A percentile compares a stretch with the other conserved stretches of the same genome.
These are phyloP conservation scores for Colletotrichum spaethianum DNA, from an alignment of 2,329 filamentous ascomycete species.

Conservation along the genomic window DNA sequence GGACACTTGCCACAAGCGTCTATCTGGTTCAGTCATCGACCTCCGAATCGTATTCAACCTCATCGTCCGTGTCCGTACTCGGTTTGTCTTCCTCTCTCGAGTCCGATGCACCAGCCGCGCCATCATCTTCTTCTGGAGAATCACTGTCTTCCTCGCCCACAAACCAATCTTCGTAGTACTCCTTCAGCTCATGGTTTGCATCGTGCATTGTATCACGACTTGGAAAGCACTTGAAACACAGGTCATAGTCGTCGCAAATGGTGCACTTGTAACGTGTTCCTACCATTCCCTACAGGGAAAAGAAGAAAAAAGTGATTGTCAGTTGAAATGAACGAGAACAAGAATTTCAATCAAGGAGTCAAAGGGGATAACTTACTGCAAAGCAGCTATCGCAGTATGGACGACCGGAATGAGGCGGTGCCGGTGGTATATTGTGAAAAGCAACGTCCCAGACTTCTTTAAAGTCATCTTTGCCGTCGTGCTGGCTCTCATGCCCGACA, in stretches of 20 bases:
- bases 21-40: neutral
- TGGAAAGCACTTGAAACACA: neutral
- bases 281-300: neutral
- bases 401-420: neutral
- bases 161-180: neutral
- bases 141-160: neutral
- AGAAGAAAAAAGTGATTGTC: neutral
- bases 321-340: neutral
- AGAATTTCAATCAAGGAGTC: neutral
- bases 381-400: neutral
- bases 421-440: neutral
- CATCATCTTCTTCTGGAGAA: neutral
- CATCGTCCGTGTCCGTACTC: neutral
- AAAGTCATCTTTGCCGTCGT: neutral
- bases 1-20: too few species aligned
- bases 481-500: neutral
- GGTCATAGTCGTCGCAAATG: neutral
- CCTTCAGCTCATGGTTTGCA: neutral
- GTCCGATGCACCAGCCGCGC: neutral
- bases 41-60: neutral
- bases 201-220: neutral
- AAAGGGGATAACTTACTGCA: neutral
- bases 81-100: neutral
- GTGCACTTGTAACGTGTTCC: neutral
- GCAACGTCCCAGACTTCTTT: neutral